Percentiles rank a stretch among this genome's conserved stretches.
These are phyloP conservation scores for Thermochaetoides dissita DNA, from an alignment of 2,329 filamentous ascomycete genomes.

Conservation along the genomic window DNA sequence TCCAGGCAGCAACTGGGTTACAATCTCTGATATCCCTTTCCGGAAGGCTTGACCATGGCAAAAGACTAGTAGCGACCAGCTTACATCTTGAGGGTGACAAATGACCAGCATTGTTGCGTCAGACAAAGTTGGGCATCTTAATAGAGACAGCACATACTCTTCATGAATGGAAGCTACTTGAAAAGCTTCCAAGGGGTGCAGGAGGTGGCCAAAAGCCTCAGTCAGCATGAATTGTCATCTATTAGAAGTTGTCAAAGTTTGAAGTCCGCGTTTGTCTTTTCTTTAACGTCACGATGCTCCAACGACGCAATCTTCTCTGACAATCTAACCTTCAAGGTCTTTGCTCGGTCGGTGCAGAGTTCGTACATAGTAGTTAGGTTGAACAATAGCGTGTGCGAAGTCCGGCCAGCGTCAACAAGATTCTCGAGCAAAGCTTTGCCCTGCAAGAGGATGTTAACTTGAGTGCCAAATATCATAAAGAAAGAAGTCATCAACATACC, in stretches of 20 bases:
- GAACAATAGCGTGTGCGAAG: conserved; percentile 71
- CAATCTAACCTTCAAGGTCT: conserved; percentile 54
- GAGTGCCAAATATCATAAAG: neutral
- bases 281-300: conserved; percentile 33
- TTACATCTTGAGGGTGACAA: too few species aligned
- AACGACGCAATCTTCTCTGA: conserved; percentile 54
- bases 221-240: too few species aligned
- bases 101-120: too few species aligned
- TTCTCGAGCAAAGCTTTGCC: conserved; percentile 53
- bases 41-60: too few species aligned
- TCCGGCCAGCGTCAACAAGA: conserved; percentile 46
- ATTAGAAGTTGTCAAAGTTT: conserved; percentile 40
- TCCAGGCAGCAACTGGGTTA: too few species aligned
- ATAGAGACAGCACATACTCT: too few species aligned
- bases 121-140: too few species aligned
- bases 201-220: too few species aligned
- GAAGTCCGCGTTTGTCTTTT: conserved; percentile 59
- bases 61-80: too few species aligned
- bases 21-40: too few species aligned
- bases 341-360: conserved; percentile 66
- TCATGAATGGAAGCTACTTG: too few species aligned
- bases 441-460: conserved; percentile 21
- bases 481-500: conserved; percentile 7
- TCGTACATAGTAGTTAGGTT: conserved; percentile 89
- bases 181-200: too few species aligned